Conservation (phyloP, 805 yeast genomes). For the Komagataella kurtzmanii region DNA sequence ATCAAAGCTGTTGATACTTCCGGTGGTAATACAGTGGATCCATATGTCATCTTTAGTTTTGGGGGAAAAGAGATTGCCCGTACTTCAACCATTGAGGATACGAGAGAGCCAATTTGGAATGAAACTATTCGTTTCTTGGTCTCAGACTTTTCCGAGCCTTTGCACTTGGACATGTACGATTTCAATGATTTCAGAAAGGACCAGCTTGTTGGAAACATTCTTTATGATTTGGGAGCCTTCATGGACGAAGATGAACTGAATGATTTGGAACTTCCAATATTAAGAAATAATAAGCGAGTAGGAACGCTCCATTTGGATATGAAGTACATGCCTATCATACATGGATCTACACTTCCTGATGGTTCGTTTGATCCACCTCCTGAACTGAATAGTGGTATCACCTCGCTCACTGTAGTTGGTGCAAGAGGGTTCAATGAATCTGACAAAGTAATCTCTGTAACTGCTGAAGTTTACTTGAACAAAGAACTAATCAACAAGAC, state of each 20-base stretch:
- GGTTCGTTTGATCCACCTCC: constrained; percentile 82
- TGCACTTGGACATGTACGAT: constrained; percentile 59
- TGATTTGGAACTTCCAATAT: constrained; percentile 38
- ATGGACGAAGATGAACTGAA: constrained; percentile 36
- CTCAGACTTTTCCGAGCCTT: constrained; percentile 69
- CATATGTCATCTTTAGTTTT: constrained; percentile 68
- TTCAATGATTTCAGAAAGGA: constrained; percentile 70
- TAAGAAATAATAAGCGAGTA: constrained; percentile 73
- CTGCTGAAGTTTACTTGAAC: constrained; percentile 58
- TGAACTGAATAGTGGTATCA: constrained; percentile 88
- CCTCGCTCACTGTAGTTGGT: constrained; percentile 49
- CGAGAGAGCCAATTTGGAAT: constrained; percentile 71
- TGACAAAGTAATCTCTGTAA: constrained; percentile 40
- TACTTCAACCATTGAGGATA: constrained; percentile 56
- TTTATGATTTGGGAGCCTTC: constrained; percentile 58
- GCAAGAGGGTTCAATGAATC: constrained; percentile 39
- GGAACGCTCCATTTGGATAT: constrained; percentile 65
- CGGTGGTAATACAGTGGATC: constrained; percentile 74
- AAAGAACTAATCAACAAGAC: constrained; percentile 49
- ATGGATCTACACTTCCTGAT: constrained; percentile 50
- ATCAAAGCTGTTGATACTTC: constrained; percentile 52
- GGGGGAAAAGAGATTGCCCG: constrained; percentile 45
- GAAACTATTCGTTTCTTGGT: constrained; percentile 64
- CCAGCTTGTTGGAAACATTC: constrained; percentile 63
- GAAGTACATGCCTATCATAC: constrained; percentile 64